These are phyloP conservation scores for Irpex sp. DNA, from an alignment of 1,284 basidiomycete species.

Conservation along the genomic window DNA sequence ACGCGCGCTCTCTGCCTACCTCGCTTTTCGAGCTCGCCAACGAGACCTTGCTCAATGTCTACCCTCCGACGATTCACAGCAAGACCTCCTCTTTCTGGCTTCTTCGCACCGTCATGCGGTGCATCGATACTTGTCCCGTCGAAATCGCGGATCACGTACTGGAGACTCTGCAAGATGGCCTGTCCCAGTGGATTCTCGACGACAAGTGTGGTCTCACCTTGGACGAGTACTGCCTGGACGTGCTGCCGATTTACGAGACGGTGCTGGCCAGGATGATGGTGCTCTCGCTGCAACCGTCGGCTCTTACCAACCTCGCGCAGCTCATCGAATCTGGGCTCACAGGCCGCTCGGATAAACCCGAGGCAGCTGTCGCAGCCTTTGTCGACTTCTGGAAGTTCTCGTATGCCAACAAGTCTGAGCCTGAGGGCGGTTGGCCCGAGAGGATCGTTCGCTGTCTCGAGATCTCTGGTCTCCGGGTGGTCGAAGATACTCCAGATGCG, in stretches of 20 bases:
- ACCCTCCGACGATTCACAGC: constrained; percentile 59
- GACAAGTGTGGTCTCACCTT: constrained; percentile 43
- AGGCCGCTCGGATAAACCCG: constrained; percentile 42
- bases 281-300: constrained; percentile 33
- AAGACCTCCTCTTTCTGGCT: constrained; percentile 58
- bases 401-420: constrained; percentile 37
- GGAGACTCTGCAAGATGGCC: constrained; percentile 47
- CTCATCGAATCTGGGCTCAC: constrained; percentile 52
- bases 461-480: neutral
- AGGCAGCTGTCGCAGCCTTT: constrained; percentile 43
- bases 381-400: constrained; percentile 52
- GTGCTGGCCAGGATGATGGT: constrained; percentile 45
- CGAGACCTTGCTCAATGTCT: constrained; percentile 53
- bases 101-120: constrained; percentile 46
- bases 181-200: constrained; percentile 64
- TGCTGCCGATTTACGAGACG: constrained; percentile 58
- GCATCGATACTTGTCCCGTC: constrained; percentile 51
- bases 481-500: constrained; percentile 9
- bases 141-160: constrained; percentile 43
- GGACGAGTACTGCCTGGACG: constrained; percentile 57
- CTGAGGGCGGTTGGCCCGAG: constrained; percentile 47
- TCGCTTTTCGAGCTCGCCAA: constrained; percentile 44
- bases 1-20: constrained; percentile 45
- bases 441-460: constrained; percentile 14
- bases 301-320: constrained; percentile 41